Conservation (phyloP, 2,329 filamentous ascomycete genomes). For the Dothistroma pini region DNA sequence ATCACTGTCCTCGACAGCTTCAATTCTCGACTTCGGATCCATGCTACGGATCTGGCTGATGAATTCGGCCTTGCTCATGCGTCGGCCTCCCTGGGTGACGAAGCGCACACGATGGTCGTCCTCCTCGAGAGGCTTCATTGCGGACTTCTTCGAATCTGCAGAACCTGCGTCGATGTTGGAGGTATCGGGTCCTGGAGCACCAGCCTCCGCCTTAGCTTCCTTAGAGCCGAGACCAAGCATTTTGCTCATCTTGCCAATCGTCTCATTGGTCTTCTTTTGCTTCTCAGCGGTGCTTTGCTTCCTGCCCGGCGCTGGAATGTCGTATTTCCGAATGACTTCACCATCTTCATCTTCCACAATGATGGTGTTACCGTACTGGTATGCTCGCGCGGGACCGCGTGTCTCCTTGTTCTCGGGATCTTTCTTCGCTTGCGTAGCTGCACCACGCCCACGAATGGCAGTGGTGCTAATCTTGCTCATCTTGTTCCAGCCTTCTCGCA, state of each 20-base stretch:
- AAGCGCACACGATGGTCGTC: conserved; percentile 73
- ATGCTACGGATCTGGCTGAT: conserved; percentile 69
- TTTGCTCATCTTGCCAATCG: conserved; percentile 51
- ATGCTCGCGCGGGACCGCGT: conserved; percentile 73
- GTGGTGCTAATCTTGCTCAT: conserved; percentile 36
- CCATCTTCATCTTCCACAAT: conserved; percentile 85
- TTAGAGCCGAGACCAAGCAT: conserved; percentile 45
- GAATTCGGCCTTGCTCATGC: conserved; percentile 79
- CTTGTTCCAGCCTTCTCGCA: conserved; percentile 41
- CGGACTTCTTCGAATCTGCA: conserved; percentile 5
- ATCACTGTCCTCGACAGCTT: conserved; percentile 46
- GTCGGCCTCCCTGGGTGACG: conserved; percentile 66
- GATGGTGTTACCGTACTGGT: conserved; percentile 84
- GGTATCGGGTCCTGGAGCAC: conserved; percentile 11
- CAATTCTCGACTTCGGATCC: conserved; percentile 61
- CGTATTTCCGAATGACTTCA: conserved; percentile 81
- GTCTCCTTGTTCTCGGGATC: conserved; percentile 45
- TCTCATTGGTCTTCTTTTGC: conserved; percentile 39
- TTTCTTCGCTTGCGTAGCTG: conserved; percentile 32
- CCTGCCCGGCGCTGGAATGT: conserved; percentile 56
- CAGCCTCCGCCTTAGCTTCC: conserved; percentile 27
- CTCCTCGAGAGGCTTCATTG: conserved; percentile 42
- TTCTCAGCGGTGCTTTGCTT: conserved; percentile 34
- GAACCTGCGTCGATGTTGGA: conserved; percentile 16
- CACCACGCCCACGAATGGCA: conserved; percentile 39